These are phyloP conservation scores for Kondoa malvinella DNA, from an alignment of 768 basidiomycete genomes.

Conservation along the genomic window DNA sequence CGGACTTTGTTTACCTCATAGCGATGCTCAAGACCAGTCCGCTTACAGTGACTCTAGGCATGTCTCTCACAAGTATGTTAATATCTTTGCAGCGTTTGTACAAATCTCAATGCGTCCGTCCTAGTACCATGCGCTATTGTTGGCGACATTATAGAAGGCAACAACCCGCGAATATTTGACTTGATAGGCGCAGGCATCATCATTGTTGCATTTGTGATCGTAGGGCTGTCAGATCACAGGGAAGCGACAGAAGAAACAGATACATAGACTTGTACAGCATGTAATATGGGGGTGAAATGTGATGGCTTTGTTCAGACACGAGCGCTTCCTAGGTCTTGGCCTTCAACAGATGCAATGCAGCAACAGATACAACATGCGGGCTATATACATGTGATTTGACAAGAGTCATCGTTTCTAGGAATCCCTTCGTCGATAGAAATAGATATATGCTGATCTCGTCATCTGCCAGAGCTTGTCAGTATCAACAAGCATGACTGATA, in stretches of 20 bases:
- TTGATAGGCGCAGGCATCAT: not conserved
- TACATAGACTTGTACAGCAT: no score
- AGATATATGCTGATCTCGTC: not conserved
- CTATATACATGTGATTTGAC: no score
- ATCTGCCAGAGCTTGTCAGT: not conserved
- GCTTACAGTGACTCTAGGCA: slow-evolving; percentile 74
- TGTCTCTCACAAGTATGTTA: slow-evolving; percentile 54
- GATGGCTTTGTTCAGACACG: no score
- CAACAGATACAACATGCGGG: no score
- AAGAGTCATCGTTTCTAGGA: no score
- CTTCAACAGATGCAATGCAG: no score
- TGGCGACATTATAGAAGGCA: slow-evolving; percentile 14
- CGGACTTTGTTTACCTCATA: slow-evolving; percentile 45
- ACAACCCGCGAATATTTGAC: not conserved
- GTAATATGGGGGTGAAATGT: no score
- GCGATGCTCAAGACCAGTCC: slow-evolving; percentile 97
- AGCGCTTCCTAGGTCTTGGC: no score
- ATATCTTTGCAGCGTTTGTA: not conserved
- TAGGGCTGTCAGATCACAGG: not conserved
- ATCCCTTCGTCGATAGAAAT: not conserved
- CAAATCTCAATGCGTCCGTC: not conserved
- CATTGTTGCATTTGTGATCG: not conserved
- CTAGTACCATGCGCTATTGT: slow-evolving; percentile 50
- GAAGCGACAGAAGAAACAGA: not conserved
- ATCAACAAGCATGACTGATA: not conserved